A percentile compares a stretch with the other conserved stretches of the same genome.
These are phyloP conservation scores for Meripilus lineatus DNA, from an alignment of 1,284 basidiomycete species.

Conservation along the genomic window DNA sequence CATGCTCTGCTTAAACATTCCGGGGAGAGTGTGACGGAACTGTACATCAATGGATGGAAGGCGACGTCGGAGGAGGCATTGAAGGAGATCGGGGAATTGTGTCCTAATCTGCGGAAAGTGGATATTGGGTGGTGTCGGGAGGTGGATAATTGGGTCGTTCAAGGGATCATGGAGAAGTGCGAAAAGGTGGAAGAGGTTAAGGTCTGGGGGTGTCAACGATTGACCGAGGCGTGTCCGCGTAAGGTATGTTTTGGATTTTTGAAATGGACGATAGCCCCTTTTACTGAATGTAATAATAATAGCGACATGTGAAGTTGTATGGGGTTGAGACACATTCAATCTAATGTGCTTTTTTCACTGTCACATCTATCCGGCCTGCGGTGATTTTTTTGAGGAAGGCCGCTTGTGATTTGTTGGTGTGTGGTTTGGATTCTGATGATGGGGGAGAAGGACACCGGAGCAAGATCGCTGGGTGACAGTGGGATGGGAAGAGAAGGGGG, in stretches of 20 bases:
- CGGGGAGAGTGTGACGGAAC: conserved; percentile 49
- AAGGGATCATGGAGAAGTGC: conserved; percentile 60
- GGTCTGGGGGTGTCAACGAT: conserved; percentile 68
- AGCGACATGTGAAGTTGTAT: conserved; percentile 41
- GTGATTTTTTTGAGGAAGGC: too few species aligned
- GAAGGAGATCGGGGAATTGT: conserved; percentile 42
- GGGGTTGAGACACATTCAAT: conserved; percentile 34
- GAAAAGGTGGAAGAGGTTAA: conserved; percentile 51
- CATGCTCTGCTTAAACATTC: conserved; percentile 69
- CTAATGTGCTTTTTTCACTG: neutral
- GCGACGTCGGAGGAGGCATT: conserved; percentile 55
- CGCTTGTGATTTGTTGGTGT: too few species aligned
- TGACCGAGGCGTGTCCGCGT: conserved; percentile 49
- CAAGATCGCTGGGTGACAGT: too few species aligned
- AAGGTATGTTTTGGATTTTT: conserved; percentile 38
- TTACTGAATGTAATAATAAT: conserved; percentile 10
- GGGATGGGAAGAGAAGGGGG: too few species aligned
- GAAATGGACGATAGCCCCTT: neutral
- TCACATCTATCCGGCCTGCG: too few species aligned
- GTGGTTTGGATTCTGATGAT: too few species aligned
- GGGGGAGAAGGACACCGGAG: too few species aligned
- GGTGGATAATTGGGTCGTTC: conserved; percentile 81
- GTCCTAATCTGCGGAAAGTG: conserved; percentile 51
- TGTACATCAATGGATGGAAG: conserved; percentile 81
- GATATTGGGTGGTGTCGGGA: conserved; percentile 88